These are phyloP conservation scores for Neurospora sp. DNA, from an alignment of 495 filamentous ascomycete species.

Conservation along the genomic window DNA sequence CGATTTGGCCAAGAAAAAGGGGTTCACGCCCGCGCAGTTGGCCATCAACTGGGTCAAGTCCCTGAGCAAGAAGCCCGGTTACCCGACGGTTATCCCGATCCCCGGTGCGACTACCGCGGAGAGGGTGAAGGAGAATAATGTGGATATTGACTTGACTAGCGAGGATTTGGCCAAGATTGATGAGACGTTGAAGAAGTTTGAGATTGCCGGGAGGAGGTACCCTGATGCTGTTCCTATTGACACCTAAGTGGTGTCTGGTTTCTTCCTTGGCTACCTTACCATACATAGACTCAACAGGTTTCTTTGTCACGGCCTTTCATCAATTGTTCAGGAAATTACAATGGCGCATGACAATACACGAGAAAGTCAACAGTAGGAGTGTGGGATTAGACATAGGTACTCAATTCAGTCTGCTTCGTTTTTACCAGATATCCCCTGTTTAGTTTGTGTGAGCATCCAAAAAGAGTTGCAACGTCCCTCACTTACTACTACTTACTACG, in stretches of 20 bases:
- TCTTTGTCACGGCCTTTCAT: neutral
- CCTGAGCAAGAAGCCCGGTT: slow-evolving; percentile 46
- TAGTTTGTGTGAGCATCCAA: neutral
- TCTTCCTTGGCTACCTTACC: neutral
- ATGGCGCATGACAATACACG: neutral
- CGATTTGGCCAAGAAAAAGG: slow-evolving; percentile 57
- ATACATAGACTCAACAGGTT: neutral
- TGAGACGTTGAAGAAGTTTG: slow-evolving; percentile 24
- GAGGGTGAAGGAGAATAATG: slow-evolving; percentile 37
- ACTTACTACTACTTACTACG: too few relatives aligned
- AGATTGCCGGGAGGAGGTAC: slow-evolving; percentile 30
- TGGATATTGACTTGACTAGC: slow-evolving; percentile 26
- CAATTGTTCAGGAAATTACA: neutral
- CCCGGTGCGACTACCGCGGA: slow-evolving; percentile 50
- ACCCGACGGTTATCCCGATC: slow-evolving; percentile 57
- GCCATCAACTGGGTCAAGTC: slow-evolving; percentile 62
- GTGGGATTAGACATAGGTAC: neutral
- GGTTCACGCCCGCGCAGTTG: slow-evolving; percentile 60
- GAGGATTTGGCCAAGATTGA: slow-evolving; percentile 38
- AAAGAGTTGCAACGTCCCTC: neutral
- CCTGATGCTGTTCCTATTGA: slow-evolving; percentile 3
- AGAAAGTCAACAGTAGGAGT: neutral
- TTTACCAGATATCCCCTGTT: neutral
- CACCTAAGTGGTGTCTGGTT: neutral
- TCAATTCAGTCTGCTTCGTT: neutral